Conservation (phyloP, 148 eudicot species). For the Selenicereus undatus region DNA sequence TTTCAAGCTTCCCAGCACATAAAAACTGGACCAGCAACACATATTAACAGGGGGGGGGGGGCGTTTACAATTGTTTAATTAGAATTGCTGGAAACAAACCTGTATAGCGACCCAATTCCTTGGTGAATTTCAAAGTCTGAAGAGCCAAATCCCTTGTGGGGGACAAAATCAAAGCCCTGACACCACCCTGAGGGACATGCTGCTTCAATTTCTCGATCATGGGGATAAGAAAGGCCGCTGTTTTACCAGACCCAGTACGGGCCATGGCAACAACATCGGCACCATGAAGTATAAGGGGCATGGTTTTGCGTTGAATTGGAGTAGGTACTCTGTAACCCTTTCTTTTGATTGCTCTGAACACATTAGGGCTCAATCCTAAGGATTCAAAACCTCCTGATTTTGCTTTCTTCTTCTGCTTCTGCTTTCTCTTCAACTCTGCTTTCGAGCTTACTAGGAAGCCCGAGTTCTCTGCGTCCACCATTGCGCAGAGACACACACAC, state of each 20-base stretch:
- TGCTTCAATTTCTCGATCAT: slow-evolving; percentile 78
- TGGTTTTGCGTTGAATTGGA: slow-evolving; percentile 90
- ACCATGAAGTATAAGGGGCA: slow-evolving; percentile 79
- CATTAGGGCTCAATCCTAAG: slow-evolving; percentile 40
- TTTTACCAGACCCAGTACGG: slow-evolving; percentile 92
- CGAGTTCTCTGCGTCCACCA: slow-evolving; percentile 26
- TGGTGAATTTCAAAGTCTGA: slow-evolving; percentile 78
- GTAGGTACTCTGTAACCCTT: slow-evolving; percentile 92
- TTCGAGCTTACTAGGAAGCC: slow-evolving; percentile 48
- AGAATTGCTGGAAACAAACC: slow-evolving; percentile 33
- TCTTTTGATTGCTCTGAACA: slow-evolving; percentile 58
- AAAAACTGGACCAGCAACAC: not conserved
- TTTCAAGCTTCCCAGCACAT: not conserved
- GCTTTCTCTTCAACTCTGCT: slow-evolving; percentile 45
- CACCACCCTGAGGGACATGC: slow-evolving; percentile 75
- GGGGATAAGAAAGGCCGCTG: slow-evolving; percentile 90
- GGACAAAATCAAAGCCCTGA: slow-evolving; percentile 73
- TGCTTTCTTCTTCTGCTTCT: slow-evolving; percentile 55
- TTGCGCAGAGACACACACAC: slow-evolving; percentile 1
- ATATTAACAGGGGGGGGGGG: not conserved
- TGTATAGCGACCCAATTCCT: slow-evolving; percentile 67
- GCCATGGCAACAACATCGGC: slow-evolving; percentile 97
- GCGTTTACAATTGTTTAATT: not conserved
- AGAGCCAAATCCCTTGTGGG: slow-evolving; percentile 93
- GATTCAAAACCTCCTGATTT: slow-evolving; percentile 97